These are phyloP conservation scores for Avena sativa DNA, from an alignment of 176 grass and related monocot species.

Conservation along the genomic window DNA sequence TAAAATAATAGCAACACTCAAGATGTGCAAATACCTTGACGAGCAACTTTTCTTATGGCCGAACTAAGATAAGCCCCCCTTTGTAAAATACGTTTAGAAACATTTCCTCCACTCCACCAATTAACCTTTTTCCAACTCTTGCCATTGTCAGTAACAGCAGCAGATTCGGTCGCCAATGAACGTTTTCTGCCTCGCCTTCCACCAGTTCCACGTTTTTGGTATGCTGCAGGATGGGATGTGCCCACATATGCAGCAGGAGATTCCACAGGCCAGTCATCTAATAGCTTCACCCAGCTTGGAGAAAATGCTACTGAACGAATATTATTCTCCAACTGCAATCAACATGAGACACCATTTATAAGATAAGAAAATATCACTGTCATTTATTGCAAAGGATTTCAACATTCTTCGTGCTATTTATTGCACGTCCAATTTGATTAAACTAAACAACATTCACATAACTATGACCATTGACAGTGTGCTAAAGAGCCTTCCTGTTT, in stretches of 20 bases:
- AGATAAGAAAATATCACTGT: slow-evolving; percentile 15
- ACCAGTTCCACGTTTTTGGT: slow-evolving; percentile 77
- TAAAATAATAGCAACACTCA: slow-evolving; percentile 24
- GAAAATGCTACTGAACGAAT: slow-evolving; percentile 82
- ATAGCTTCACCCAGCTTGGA: slow-evolving; percentile 77
- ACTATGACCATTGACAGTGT: background rate
- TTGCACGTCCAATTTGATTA: slow-evolving; percentile 44
- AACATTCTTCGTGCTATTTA: slow-evolving; percentile 35
- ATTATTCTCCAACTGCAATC: slow-evolving; percentile 84
- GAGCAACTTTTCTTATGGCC: slow-evolving; percentile 74
- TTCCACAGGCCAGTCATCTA: slow-evolving; percentile 69
- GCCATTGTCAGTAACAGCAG: slow-evolving; percentile 52
- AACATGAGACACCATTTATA: slow-evolving; percentile 37
- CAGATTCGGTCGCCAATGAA: slow-evolving; percentile 59
- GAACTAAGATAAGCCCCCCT: slow-evolving; percentile 60
- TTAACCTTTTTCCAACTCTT: slow-evolving; percentile 80
- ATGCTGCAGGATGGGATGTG: slow-evolving; percentile 54
- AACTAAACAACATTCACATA: slow-evolving; percentile 1
- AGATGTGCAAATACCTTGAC: slow-evolving; percentile 74
- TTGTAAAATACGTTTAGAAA: slow-evolving; percentile 83
- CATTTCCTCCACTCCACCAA: slow-evolving; percentile 86
- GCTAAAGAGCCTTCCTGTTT: slow-evolving; percentile 23
- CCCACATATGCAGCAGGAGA: slow-evolving; percentile 52
- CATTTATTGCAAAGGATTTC: slow-evolving; percentile 12
- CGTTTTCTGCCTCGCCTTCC: slow-evolving; percentile 75